Base-by-base conservation (phyloP, 164 flowering plant genomes). In the Protea cynaroides region DNA sequence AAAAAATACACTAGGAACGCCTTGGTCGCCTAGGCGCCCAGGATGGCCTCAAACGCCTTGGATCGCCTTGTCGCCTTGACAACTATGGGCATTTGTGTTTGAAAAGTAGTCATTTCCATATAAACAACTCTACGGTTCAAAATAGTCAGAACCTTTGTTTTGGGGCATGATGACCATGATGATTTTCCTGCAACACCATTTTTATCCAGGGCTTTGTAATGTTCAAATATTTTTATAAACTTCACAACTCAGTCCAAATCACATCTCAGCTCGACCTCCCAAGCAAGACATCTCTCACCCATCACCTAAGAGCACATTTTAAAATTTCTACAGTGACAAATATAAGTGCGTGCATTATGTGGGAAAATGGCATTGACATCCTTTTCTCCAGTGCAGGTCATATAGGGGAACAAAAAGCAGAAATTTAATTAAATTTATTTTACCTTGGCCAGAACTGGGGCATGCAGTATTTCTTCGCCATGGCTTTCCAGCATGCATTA, bases 401-500 rank as follows among this genome's bases (percentile, higher is more conserved):
- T 29, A 29, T 29, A 5, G 34, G 34, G 34, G 5, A 29, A 29
- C 34, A 29, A 29, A 29, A 0, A 8, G 10, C n/a, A 29, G 7
- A 62, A 9, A 37, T 54, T 17, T 37, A 37, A 2, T 55, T 10
- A 24, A 57, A 56, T 44, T 46, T 23, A 49, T 21, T 61, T 52
- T 60, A 82, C 88, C 94, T 75, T 65, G 58, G 52, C 29, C 64
- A 60, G 64, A 63, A 25, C 53, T 76, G 29, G 54, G 65, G 25
- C 77, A 63, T 25, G 34, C 19, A 47, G 53, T 72, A 67, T 64
- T 69, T 75, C 55, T 85, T 46, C 88, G 82, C 99, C 99, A 95
- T 21, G 97, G 97, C 71, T 86, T 90, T 52, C 99, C 99, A 78
- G 82, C 85, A 83, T 92, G 83, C 90, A 95, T 84, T n/a, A 90